Base-by-base conservation (phyloP, 495 filamentous ascomycete genomes). In the Aspergillus cavernicola region DNA sequence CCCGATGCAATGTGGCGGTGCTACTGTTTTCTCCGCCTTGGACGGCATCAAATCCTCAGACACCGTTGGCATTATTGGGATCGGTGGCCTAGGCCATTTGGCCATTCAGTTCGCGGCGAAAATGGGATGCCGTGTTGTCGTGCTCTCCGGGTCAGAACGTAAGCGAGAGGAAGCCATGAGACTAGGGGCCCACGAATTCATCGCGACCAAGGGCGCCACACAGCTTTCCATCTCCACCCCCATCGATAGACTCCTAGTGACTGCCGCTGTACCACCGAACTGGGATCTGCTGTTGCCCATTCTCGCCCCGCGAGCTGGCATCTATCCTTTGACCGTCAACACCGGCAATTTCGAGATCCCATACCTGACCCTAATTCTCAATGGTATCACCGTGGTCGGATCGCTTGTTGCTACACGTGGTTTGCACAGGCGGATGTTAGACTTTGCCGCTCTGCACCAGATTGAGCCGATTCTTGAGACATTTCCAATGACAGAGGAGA, bases 101-200 rank as follows among this genome's bases (percentile, higher is more conserved):
- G 56, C 56, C 9, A 54, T 58, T 37, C 51, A 58, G 22, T 50
- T 54, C 22, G 56, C 56, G 1, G 45, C 56, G 2, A 53, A 53
- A 15, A 58, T 58, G 51, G 56, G 56, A n/a, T 58, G 51, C 36
- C 50, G 46, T 16, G 56, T 58, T 1, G 50, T 58, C 13, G 56
- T 58, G 3, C 39, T 58, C 0, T 58, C 56, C 2, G 39, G 50
- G 15, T 54, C 56, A 13, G 56, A 58, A 8, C 16, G 31, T 11
- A 58, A 58, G 40, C 28, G 46, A 6, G 56, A 58, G 1, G 56
- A 58, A 26, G 56, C 56, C 2, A 28, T 54, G 22, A 37, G 19
- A 6, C 45, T 58, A 9, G 56, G 56, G 1, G 56, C 56, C 5
- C 50, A 52, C n/a, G 55, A 57, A 23, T 57, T 52, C 36, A 31